These are phyloP conservation scores for Solanum clarkiae DNA, from an alignment of 257 asterid species.

Conservation along the genomic window DNA sequence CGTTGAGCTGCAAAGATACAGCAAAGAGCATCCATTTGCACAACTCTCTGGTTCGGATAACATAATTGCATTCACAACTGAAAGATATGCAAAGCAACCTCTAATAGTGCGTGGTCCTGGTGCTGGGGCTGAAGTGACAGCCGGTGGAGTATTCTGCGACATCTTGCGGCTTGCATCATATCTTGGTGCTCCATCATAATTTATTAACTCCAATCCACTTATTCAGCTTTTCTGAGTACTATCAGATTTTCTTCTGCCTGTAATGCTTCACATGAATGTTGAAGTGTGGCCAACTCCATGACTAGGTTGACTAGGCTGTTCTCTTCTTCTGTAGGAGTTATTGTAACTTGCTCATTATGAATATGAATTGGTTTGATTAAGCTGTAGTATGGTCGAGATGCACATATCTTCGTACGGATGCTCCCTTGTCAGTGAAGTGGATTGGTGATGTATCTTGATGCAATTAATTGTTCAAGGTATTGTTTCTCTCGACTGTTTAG, in stretches of 20 bases:
- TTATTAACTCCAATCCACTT: neutral
- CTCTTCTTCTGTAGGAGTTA: neutral
- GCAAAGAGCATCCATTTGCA: slow-evolving; percentile 86
- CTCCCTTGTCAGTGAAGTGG: neutral
- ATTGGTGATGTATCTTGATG: neutral
- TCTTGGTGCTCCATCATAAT: slow-evolving; percentile 92
- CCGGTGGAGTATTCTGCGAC: slow-evolving; percentile 95
- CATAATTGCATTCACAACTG: slow-evolving; percentile 92
- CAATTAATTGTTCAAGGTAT: neutral
- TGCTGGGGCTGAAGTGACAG: slow-evolving; percentile 98
- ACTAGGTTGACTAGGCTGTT: neutral
- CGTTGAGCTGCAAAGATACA: slow-evolving; percentile 65
- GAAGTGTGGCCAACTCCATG: neutral
- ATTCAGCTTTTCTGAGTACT: neutral
- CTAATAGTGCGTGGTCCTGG: slow-evolving; percentile 97
- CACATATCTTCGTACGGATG: neutral
- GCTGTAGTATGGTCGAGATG: neutral
- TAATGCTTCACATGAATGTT: neutral
- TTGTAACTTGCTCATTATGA: neutral
- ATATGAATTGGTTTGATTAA: neutral
- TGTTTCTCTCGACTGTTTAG: neutral
- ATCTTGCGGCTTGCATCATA: slow-evolving; percentile 90
- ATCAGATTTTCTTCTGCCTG: neutral
- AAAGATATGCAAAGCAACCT: slow-evolving; percentile 83
- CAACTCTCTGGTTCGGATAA: slow-evolving; percentile 95